Evolutionary conservation across 75 land plant genomes (phyloP).

Genomic region (Larix kaempferi): DNA sequence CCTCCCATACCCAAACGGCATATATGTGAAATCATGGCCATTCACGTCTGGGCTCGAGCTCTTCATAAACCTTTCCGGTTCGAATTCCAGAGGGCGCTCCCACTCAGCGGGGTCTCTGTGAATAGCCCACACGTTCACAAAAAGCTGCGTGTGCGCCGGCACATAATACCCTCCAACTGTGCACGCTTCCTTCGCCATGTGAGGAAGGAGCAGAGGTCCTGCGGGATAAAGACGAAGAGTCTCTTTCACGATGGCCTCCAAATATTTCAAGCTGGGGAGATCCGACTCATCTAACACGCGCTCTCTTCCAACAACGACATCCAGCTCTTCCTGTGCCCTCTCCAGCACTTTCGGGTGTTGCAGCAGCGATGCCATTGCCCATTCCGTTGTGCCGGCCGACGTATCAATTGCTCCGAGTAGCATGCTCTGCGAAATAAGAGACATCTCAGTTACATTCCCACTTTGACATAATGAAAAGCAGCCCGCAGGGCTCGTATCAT

Average conservation of each 20-base stretch:
- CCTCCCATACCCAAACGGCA: constrained; percentile 16
- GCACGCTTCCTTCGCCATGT: not conserved
- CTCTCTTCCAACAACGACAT: not conserved
- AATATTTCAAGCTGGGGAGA: not conserved
- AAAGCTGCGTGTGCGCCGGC: not conserved
- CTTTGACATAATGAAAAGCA: not conserved
- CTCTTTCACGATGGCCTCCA: not conserved
- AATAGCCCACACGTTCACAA: not conserved
- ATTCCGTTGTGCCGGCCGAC: not conserved
- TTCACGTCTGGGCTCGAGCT: not conserved
- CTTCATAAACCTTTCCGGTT: not conserved
- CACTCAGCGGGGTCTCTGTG: not conserved
- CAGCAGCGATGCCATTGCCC: not conserved
- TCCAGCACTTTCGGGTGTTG: not conserved
- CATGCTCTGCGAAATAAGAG: not conserved
- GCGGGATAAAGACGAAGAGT: not conserved
- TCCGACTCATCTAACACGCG: not conserved
- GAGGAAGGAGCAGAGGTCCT: not conserved
- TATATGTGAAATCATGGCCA: constrained; percentile 4
- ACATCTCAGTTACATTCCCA: not conserved
- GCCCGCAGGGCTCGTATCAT: too few species aligned
- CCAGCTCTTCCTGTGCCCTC: not conserved
- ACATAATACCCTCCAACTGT: not conserved
- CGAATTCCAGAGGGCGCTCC: not conserved
- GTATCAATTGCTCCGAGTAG: not conserved